phyloP scores from a whole-genome alignment of 768 basidiomycete genomes.

The Phylloporus sp. region DNA sequence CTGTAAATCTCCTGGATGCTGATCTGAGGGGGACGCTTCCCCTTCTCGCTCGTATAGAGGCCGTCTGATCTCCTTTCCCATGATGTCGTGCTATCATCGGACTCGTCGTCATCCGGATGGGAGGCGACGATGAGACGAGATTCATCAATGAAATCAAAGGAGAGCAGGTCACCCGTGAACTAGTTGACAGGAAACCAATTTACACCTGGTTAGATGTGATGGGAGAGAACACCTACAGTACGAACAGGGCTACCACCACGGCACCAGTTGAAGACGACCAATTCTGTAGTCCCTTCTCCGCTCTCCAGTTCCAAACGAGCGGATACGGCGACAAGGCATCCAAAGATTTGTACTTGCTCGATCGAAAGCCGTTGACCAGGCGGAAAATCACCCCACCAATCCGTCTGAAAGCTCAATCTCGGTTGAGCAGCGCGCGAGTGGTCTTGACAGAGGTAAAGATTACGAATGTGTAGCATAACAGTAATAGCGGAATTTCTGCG shows the following conservation, averaged over 20 bases:
- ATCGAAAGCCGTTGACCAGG: constrained; percentile 30
- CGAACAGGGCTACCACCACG: constrained; percentile 25
- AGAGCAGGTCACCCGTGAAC: constrained; percentile 28
- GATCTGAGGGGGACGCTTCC: constrained; percentile 30
- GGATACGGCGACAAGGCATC: constrained; percentile 21
- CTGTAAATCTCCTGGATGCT: constrained; percentile 20
- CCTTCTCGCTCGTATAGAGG: constrained; percentile 28
- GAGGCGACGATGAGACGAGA: constrained; percentile 22
- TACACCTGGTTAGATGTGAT: not conserved
- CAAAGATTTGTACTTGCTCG: constrained; percentile 28
- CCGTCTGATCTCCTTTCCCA: constrained; percentile 31
- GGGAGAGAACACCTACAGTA: constrained; percentile 16
- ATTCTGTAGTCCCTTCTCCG: constrained; percentile 30
- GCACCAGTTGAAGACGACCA: constrained; percentile 29
- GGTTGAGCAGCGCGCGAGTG: constrained; percentile 40
- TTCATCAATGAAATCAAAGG: constrained; percentile 29
- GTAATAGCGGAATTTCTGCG: constrained; percentile 25
- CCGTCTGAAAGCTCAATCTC: constrained; percentile 27
- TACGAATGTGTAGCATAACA: constrained; percentile 43
- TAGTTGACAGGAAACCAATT: constrained; percentile 4
- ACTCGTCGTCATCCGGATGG: constrained; percentile 33
- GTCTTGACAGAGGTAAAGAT: constrained; percentile 52
- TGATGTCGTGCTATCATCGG: constrained; percentile 23
- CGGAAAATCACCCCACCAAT: constrained; percentile 32
- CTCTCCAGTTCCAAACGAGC: constrained; percentile 28